These are phyloP conservation scores for Erodium maritimum DNA, from an alignment of 345 rosid species.

Conservation along the genomic window DNA sequence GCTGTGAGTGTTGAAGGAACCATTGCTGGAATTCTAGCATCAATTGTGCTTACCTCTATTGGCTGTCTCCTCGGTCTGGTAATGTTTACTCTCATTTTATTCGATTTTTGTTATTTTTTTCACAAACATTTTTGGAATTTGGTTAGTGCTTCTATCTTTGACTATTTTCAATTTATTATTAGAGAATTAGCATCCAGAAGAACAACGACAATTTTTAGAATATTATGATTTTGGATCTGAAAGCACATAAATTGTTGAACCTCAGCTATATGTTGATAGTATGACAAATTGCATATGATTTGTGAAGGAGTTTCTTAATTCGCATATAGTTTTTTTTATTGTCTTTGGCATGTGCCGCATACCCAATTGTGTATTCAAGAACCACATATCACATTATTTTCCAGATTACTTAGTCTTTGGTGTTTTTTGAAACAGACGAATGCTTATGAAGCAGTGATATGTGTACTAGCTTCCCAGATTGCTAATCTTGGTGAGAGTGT, in stretches of 20 bases:
- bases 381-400: no score
- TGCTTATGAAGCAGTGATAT: conserved; percentile 56
- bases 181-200: no score
- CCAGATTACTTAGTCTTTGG: neutral
- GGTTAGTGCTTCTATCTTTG: neutral
- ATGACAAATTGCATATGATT: neutral
- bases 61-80: conserved; percentile 68
- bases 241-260: no score
- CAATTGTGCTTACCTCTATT: conserved; percentile 54
- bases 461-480: conserved; percentile 84
- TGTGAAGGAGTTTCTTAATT: neutral
- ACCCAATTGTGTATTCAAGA: no score
- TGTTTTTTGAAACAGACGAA: conserved; percentile 36
- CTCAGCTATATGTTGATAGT: neutral
- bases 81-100: conserved; percentile 9
- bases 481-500: conserved; percentile 91
- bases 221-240: neutral
- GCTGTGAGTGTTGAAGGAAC: conserved; percentile 97
- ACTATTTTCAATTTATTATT: neutral
- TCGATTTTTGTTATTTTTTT: neutral
- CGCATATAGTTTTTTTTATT: no score
- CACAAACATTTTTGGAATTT: neutral
- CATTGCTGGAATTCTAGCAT: conserved; percentile 70
- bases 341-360: no score
- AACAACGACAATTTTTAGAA: no score